Base-by-base conservation (phyloP, 495 filamentous ascomycete genomes). In the Schizothecium vesticola region DNA sequence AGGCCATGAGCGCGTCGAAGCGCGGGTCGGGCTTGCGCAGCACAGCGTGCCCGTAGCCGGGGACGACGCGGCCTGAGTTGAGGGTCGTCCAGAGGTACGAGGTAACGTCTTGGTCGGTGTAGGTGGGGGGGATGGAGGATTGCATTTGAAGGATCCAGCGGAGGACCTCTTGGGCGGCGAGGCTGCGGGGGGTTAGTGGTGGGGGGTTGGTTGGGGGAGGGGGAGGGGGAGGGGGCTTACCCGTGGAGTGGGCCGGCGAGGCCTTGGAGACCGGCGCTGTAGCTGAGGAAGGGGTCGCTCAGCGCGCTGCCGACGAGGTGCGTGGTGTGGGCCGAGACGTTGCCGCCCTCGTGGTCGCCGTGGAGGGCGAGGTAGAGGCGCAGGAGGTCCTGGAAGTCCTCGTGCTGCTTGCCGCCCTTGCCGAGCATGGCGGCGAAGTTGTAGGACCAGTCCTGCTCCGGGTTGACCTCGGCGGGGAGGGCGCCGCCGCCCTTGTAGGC, bases 361-460 rank as follows among this genome's bases (percentile, higher is more conserved):
- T 99, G 95, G 12, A 99, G 88, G 26, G 95, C 94, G 22, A 99
- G 88, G 81, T 99, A 99, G 22, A 99, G 80, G 67, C 95, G 86
- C 26, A 99, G 85, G 22, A 98, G 84, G 73, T 99, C 95, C 76
- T 98, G 94, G 86, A 99, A 99, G 78, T 92, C 91, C 78, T 92
- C 87, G 75, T 97, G 89, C 75, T 94, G 82, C 72, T 87, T 84
- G 67, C 93, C 93, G 56, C 88, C 89, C 80, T 95, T 97, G 73
- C 95, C 95, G 29, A 99, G 88, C 86, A 98, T 94, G 75, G 93
- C 91, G 56, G 95, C 95, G 70, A 97, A 98, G 83, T 99, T 99
- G 85, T 97, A 93, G 0, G 93, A 88, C 95, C 95, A 99, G 77
- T 99, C 95, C 80, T 97, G 93, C 58, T 90, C 82, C 31, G 85